Evolutionary conservation across 768 basidiomycete genomes (phyloP), one percentile per base, ranked within the genome.

Genomic region (Russula sp.): DNA sequence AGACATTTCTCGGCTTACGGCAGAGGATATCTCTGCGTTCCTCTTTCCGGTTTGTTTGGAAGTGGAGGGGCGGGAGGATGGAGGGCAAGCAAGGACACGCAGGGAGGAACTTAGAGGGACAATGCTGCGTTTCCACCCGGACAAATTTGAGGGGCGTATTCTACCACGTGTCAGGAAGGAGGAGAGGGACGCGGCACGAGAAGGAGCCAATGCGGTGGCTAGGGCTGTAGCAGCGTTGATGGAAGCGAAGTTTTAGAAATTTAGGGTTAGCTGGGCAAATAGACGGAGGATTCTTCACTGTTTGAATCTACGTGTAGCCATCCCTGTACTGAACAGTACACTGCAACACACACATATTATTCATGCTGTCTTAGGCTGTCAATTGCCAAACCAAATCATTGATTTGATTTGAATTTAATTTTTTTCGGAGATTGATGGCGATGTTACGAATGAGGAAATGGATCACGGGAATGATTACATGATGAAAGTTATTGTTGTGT

Each of bases 101-200:
- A 82, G 79, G 72, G 84, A 84, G 49, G 75, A 81, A 45, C 73
- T 89, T 6, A 78, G 87, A 39, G 78, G 77, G 53, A 83, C 85
- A 0, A 72, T 91, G 49, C 72, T 89, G 60, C 78, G 84, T 9
- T 88, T 85, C 81, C 86, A 87, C 69, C 86, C 87, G 1, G 86
- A 88, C 70, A 87, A 87, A 74, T 74, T 82, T 66, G 87, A 91
- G 71, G 87, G 89, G 20, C 79, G 89, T 39, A 74, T 90, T 53
- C 83, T 89, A 80, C 71, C 71, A 54, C 76, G 77, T 5, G 77
- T 89, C 6, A 69, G 67, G 48, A 74, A 76, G 37, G 68, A 67
- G 13, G 86, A 91, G 27, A 72, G 69, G 68, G 79, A 78, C 48
- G 70, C 65, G 16, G 85, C 88, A 3, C 75, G 75, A 55, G 84